Evolutionary conservation across 2,329 filamentous ascomycete species (phyloP).

Genomic region (Colletotrichum sp.): DNA sequence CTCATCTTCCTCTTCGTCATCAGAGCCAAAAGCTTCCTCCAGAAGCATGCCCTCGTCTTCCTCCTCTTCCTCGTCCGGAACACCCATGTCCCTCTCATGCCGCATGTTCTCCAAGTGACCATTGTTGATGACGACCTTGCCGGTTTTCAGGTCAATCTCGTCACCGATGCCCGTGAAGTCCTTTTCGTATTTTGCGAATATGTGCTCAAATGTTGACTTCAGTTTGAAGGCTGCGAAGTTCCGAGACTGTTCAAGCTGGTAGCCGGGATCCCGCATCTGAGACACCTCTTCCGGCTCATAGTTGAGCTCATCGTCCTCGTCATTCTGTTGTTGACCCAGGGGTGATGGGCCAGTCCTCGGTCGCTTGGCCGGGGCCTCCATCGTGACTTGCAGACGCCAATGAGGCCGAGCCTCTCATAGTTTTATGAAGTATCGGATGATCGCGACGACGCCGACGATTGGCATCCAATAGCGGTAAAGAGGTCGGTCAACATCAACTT

Average conservation of each 20-base stretch:
- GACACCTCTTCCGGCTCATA: constrained; percentile 53
- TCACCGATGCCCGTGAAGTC: constrained; percentile 87
- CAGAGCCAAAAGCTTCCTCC: constrained; percentile 29
- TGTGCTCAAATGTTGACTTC: constrained; percentile 84
- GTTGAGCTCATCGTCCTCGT: constrained; percentile 53
- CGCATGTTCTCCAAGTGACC: constrained; percentile 76
- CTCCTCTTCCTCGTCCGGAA: constrained; percentile 32
- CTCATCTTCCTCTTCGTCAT: constrained; percentile 26
- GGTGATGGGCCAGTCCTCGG: constrained; percentile 55
- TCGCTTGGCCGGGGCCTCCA: constrained; percentile 68
- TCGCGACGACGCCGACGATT: background rate
- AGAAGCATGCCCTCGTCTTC: constrained; percentile 39
- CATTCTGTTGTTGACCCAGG: constrained; percentile 33
- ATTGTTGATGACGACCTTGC: constrained; percentile 86
- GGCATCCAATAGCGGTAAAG: background rate
- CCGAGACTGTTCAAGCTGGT: constrained; percentile 65
- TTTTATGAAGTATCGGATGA: background rate
- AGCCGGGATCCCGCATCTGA: constrained; percentile 54
- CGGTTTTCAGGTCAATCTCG: constrained; percentile 85
- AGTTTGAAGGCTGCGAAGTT: constrained; percentile 73
- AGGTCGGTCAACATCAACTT: background rate
- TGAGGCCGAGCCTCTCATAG: background rate
- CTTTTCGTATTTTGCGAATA: constrained; percentile 86
- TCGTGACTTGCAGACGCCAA: constrained; percentile 28
- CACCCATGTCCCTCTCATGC: constrained; percentile 55